Conservation (phyloP, 1,284 basidiomycete species). For the Boletus smithii region DNA sequence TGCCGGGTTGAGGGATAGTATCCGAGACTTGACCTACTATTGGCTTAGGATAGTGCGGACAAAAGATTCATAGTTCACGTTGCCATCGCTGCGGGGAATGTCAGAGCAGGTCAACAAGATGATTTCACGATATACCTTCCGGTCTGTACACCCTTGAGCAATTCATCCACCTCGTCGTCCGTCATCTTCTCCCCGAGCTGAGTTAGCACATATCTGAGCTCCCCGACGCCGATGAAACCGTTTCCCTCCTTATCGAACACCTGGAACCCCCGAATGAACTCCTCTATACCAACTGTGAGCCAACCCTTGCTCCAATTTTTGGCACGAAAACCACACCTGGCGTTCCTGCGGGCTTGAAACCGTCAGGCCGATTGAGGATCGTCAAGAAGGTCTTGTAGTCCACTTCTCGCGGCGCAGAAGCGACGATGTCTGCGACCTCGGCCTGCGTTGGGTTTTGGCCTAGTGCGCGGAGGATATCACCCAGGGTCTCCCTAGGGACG, state of each 20-base stretch:
- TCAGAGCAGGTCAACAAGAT: slow-evolving; percentile 10
- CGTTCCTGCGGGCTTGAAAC: slow-evolving; percentile 28
- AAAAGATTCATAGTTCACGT: slow-evolving; percentile 90
- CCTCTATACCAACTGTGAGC: slow-evolving; percentile 56
- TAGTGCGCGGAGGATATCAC: slow-evolving; percentile 92
- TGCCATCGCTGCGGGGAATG: slow-evolving; percentile 72
- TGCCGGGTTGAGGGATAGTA: not conserved
- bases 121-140: slow-evolving; percentile 60
- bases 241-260: slow-evolving; percentile 95
- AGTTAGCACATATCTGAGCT: slow-evolving; percentile 26
- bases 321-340: slow-evolving; percentile 13
- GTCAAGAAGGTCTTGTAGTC: slow-evolving; percentile 71
- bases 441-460: slow-evolving; percentile 99
- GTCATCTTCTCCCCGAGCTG: slow-evolving; percentile 62
- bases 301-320: not conserved
- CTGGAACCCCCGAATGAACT: slow-evolving; percentile 98
- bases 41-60: slow-evolving; percentile 29
- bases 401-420: slow-evolving; percentile 70
- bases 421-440: slow-evolving; percentile 83
- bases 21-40: slow-evolving; percentile 17
- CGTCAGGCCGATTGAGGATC: slow-evolving; percentile 82
- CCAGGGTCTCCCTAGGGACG: slow-evolving; percentile 81
- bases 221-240: slow-evolving; percentile 55
- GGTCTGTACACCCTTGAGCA: slow-evolving; percentile 91
- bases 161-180: slow-evolving; percentile 97